These are phyloP conservation scores for Talaromyces pinophilus DNA, from an alignment of 2,329 filamentous ascomycete genomes.

Conservation along the genomic window DNA sequence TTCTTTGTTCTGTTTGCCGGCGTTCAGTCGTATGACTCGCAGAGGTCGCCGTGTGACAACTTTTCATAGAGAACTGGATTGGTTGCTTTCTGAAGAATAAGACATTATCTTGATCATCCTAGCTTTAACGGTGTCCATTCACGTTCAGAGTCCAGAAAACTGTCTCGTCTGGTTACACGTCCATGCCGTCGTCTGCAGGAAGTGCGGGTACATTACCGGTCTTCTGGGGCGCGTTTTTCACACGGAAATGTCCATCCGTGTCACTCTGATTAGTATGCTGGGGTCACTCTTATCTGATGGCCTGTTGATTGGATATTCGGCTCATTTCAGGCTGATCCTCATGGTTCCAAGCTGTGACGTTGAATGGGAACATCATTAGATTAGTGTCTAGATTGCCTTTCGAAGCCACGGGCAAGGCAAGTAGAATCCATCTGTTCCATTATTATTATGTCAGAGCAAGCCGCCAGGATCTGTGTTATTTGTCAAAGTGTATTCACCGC, in stretches of 20 bases:
- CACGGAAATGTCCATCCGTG: neutral
- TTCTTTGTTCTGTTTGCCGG: neutral
- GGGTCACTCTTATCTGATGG: neutral
- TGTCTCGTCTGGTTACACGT: neutral
- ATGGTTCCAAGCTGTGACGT: neutral
- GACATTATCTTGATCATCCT: no score
- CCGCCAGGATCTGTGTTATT: neutral
- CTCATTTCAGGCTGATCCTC: neutral
- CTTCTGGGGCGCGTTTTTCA: neutral
- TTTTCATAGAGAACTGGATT: neutral
- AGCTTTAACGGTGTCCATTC: neutral
- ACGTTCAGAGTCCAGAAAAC: neutral
- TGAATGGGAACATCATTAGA: neutral
- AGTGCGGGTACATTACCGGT: conserved; percentile 11
- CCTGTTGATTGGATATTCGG: neutral
- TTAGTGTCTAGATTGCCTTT: neutral
- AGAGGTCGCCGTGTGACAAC: neutral
- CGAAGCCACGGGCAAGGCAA: neutral
- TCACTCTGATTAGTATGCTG: neutral
- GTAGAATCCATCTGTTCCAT: neutral
- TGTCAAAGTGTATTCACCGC: conserved; percentile 14
- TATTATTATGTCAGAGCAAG: neutral
- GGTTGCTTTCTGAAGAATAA: neutral
- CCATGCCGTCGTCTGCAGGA: conserved; percentile 4
- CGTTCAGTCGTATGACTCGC: conserved; percentile 1